These are phyloP conservation scores for Turritis glabra DNA, from an alignment of 345 rosid species.

Conservation along the genomic window DNA sequence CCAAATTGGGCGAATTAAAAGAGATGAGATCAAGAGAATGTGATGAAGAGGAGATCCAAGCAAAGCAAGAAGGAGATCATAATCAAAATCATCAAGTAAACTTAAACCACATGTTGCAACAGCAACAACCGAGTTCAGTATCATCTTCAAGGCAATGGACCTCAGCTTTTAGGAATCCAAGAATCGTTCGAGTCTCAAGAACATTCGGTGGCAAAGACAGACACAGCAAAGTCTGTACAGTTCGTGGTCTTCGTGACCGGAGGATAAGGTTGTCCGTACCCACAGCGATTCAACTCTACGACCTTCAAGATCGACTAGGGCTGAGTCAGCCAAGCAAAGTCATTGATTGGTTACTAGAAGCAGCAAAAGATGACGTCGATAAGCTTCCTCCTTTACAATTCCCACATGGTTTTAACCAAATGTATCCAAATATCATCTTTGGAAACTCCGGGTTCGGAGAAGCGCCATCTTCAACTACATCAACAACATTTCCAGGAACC, in stretches of 20 bases:
- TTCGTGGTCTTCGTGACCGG: constrained; percentile 85
- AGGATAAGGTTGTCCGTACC: constrained; percentile 93
- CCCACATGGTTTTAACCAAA: constrained; percentile 71
- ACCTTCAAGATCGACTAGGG: constrained; percentile 88
- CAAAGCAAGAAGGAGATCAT: constrained; percentile 61
- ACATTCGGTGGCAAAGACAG: constrained; percentile 94
- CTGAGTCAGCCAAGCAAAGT: constrained; percentile 93
- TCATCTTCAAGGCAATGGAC: constrained; percentile 73
- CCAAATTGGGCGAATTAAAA: neutral
- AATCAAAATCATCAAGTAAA: constrained; percentile 21
- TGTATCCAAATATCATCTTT: constrained; percentile 55
- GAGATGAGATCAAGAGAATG: constrained; percentile 51
- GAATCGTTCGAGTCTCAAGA: constrained; percentile 88
- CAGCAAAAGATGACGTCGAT: constrained; percentile 70
- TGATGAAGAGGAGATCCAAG: constrained; percentile 39
- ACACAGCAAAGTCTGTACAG: constrained; percentile 95
- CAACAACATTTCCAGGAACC: constrained; percentile 30
- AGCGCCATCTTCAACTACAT: constrained; percentile 24
- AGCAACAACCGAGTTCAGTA: constrained; percentile 29
- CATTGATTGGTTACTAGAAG: constrained; percentile 89
- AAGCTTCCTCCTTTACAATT: constrained; percentile 86
- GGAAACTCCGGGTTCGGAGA: constrained; percentile 33
- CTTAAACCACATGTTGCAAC: constrained; percentile 35
- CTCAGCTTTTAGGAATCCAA: constrained; percentile 81
- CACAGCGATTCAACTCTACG: constrained; percentile 86